Evolutionary conservation across 1,139 yeast species (phyloP), one percentile per base, ranked within the genome.

Genomic region (Suhomyces kunorum): DNA sequence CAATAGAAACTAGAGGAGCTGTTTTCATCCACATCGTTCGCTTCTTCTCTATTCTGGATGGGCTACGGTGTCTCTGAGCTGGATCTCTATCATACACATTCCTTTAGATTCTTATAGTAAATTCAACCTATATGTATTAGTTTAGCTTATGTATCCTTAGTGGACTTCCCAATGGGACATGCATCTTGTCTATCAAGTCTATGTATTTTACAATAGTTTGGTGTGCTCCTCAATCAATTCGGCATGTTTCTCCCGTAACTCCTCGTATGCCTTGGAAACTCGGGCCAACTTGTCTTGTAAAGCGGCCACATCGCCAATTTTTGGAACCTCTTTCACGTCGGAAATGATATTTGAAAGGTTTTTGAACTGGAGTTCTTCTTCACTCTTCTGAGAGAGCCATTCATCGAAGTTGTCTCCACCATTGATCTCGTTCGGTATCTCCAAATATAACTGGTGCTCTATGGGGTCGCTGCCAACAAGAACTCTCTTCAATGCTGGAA

Each of bases 401-500:
- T 29, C 41, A 4, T 61, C 63, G 45, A 71, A 66, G 31, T 54
- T 58, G 1, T 39, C 49, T 1, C 45, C 48, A 5, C 29, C 36
- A 12, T 26, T 30, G 5, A 40, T 45, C 2, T 42, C 31, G 33
- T 50, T 49, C 24, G 70, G 58, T 24, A 76, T 63, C 51, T 78
- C 82, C 55, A 65, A 58, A 50, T 72, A 59, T n/a, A 83, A 58
- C 32, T 69, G 76, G 54, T 81, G 87, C 17, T 70, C 73, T 8
- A 58, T 50, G 7, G 76, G 66, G 23, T 73, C 74, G 2, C 60
- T 51, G 22, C 69, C 71, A 8, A 64, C 71, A 37, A 83, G 56
- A 1, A 76, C 77, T 56, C 90, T 72, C 58, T 83, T 84, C 44
- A 84, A 70, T 9, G 68, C 72, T 0, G 89, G 88, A 34, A 64